Evolutionary conservation across 306 rosid genomes (phyloP), one percentile per base, ranked within the genome.

Genomic region (Prunus fruticosa): DNA sequence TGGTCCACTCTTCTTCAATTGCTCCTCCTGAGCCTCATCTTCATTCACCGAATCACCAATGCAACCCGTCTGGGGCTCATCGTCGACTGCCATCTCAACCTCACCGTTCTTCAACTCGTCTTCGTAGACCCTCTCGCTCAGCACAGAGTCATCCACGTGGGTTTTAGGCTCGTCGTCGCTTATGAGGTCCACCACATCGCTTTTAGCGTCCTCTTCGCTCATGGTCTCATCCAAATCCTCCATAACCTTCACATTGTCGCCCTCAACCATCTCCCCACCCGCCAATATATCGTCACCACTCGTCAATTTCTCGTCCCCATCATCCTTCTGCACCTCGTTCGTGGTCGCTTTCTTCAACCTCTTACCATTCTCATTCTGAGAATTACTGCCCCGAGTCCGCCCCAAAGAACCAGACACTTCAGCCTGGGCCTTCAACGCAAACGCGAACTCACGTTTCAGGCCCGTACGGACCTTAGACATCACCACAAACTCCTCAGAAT

Each of bases 141-240:
- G 30, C 50, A 25, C 62, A 60, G 72, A 69, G 63, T 81, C 85
- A 11, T 67, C 84, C 10, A 50, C 75, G 3, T 64, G 79, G 60
- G 81, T 85, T 78, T 80, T 90, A 0, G 88, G 92, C 68, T 87
- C 96, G 8, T 93, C 97, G 11, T 91, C 97, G 77, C 96, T 86
- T 22, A 57, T 63, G 34, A 83, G 74, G 69, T 94, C 95, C 67
- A 87, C 96, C 75, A 87, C 97, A 6, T 90, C 97, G 46, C 97
- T 88, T 51, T 86, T 82, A 1, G 90, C 97, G 76, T 91, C 92
- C 80, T 89, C 97, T 73, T 91, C 94, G 72, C 91, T 86, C 80
- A 83, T 63, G 6, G 13, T 22, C 67, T 65, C 76, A 41, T 23
- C 84, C 76, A 65, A 34, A 28, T 43, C 76, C 25, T 72, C 83